Evolutionary conservation across 768 basidiomycete species (phyloP).

Genomic region (Termitomyces heimii): DNA sequence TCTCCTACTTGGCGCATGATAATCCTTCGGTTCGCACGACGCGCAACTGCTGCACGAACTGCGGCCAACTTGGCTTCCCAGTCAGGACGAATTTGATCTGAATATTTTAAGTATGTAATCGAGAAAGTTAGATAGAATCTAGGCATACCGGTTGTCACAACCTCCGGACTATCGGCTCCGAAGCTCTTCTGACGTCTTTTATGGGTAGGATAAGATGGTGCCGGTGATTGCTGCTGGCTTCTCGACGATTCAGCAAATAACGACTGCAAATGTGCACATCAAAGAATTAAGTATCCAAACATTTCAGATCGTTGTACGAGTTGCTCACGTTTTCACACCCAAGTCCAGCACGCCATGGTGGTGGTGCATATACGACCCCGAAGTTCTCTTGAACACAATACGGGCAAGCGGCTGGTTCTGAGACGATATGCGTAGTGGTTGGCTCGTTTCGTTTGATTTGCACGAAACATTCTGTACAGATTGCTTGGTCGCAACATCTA

Average conservation of each 20-base stretch:
- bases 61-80: constrained; percentile 96
- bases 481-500: constrained; percentile 96
- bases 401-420: constrained; percentile 95
- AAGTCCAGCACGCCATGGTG: constrained; percentile 75
- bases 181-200: constrained; percentile 87
- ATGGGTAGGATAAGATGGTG: constrained; percentile 37
- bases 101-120: constrained; percentile 9
- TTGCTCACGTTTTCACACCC: constrained; percentile 68
- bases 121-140: neutral
- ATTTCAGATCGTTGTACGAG: constrained; percentile 8
- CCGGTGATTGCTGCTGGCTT: constrained; percentile 36
- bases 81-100: constrained; percentile 95
- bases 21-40: constrained; percentile 92
- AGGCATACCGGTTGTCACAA: constrained; percentile 79
- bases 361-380: constrained; percentile 83
- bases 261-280: constrained; percentile 16
- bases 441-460: constrained; percentile 98
- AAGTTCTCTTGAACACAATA: constrained; percentile 98
- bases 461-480: constrained; percentile 99
- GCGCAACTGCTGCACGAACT: constrained; percentile 91
- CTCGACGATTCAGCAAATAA: constrained; percentile 49
- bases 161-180: constrained; percentile 79
- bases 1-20: constrained; percentile 99
- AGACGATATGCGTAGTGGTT: constrained; percentile 90
- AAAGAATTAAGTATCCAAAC: neutral